Base-by-base conservation (phyloP, 2,329 filamentous ascomycete species). In the Venturia pyrina region DNA sequence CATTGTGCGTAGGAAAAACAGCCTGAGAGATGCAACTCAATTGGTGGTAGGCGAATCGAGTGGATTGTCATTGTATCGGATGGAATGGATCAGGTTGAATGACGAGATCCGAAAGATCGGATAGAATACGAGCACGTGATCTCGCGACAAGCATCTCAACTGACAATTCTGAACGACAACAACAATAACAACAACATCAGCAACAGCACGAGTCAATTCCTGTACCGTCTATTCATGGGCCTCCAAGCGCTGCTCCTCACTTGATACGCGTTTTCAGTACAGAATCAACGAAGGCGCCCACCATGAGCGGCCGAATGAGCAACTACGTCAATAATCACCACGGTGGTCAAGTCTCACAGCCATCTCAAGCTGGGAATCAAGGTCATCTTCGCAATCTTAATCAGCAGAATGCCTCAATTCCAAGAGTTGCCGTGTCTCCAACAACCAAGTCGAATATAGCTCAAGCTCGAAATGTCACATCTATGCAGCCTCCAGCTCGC, bases 401-500 rank as follows among this genome's bases (percentile, higher is more conserved):
- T n/a, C 28, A 19, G 32, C 53, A 59, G 32, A 59, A 59, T 59
- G 53, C 15, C 4, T 6, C 32, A 24, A 5, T 59, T 4, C 53
- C 10, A 2, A 59, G 19, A 17, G 32, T 59, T 21, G 1, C 28
- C 17, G 53, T 59, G 28, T 32, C 53, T 59, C 28, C 32, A n/a
- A 59, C 32, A 1, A 59, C 28, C 6, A 34, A 21, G 28, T 59
- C 53, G 19, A 59, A 59, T 32, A 59, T 59, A 37, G 53, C 53
- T 3, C 53, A 59, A 59, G 53, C 53, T 59, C 53, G 53, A 59
- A 59, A 59, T 37, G 28, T n/a, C 32, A 37, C 53, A n/a, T 59
- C 53, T 5, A 37, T 59, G 53, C 53, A 59, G 32, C 53, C 53
- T 59, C 53, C 53, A 59, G 60, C 40, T 48, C 60, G 37, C 44